A percentile compares a stretch with the other conserved stretches of the same genome.
Conservation (phyloP, 202 grass and related monocot genomes). For the Musa balbisiana region DNA sequence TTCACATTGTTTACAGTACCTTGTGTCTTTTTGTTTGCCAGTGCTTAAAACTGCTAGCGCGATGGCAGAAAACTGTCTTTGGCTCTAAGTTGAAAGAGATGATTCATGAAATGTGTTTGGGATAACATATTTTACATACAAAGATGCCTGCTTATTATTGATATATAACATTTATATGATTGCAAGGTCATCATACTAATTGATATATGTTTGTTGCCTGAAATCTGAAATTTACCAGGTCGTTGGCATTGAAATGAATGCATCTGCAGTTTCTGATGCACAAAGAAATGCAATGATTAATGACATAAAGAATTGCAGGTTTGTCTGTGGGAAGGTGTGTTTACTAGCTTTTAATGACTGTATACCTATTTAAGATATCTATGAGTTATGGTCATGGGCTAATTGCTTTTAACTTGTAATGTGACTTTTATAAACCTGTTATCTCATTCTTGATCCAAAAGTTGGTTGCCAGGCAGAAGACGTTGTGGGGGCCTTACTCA, state of each 20-base stretch:
- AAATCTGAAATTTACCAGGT: slow-evolving; percentile 47
- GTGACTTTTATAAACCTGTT: background rate
- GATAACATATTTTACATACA: no score
- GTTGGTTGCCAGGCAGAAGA: slow-evolving; percentile 66
- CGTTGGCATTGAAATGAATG: slow-evolving; percentile 99
- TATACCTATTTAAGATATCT: no score
- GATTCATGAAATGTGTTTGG: no score
- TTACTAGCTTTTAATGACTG: background rate
- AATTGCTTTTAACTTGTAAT: background rate
- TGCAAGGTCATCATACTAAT: slow-evolving; percentile 4
- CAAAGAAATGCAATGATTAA: slow-evolving; percentile 84
- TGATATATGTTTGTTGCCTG: slow-evolving; percentile 13
- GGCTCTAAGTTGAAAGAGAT: no score
- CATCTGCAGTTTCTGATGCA: slow-evolving; percentile 82
- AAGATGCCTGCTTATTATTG: no score
- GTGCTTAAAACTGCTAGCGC: no score
- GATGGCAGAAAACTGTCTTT: background rate
- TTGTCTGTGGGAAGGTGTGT: slow-evolving; percentile 79
- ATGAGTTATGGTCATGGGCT: background rate
- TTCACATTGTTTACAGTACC: no score
- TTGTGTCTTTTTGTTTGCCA: no score
- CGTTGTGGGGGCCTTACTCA: slow-evolving; percentile 76
- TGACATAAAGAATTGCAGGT: slow-evolving; percentile 66
- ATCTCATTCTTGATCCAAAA: background rate
- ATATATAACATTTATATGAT: background rate